phyloP scores from a whole-genome alignment of 495 filamentous ascomycete genomes.

The Talaromyces trachyspermus region DNA sequence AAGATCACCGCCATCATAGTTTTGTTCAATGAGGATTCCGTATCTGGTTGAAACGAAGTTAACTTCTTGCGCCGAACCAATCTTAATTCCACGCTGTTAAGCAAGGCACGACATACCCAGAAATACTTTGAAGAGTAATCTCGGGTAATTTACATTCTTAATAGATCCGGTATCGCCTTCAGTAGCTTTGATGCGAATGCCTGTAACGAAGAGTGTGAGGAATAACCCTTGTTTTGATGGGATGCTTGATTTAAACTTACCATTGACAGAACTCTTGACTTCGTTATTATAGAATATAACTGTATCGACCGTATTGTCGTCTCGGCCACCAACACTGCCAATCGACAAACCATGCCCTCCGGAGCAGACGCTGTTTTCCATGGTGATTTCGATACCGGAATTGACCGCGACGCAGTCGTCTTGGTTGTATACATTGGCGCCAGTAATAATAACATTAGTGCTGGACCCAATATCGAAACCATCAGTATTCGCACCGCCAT shows the following conservation, averaged over 20 bases:
- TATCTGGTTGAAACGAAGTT: constrained; percentile 29
- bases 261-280: constrained; percentile 14
- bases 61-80: neutral
- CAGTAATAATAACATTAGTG: constrained; percentile 28
- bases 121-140: constrained; percentile 19
- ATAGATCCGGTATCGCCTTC: constrained; percentile 19
- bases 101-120: constrained; percentile 9
- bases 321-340: constrained; percentile 40
- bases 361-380: constrained; percentile 29
- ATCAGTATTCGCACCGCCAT: constrained; percentile 26
- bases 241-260: neutral
- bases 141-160: constrained; percentile 17
- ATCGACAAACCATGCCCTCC: constrained; percentile 37
- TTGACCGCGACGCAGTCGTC: constrained; percentile 44
- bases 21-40: constrained; percentile 57
- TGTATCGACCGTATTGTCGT: constrained; percentile 28
- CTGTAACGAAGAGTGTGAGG: constrained; percentile 5
- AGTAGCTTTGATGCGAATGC: constrained; percentile 23
- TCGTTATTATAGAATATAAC: constrained; percentile 14
- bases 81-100: neutral
- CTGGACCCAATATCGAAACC: constrained; percentile 39
- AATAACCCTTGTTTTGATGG: neutral
- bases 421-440: constrained; percentile 31
- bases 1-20: constrained; percentile 50
- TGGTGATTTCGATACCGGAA: constrained; percentile 29